Conservation (phyloP, 1,284 basidiomycete genomes). For the Moniliella sp. region DNA sequence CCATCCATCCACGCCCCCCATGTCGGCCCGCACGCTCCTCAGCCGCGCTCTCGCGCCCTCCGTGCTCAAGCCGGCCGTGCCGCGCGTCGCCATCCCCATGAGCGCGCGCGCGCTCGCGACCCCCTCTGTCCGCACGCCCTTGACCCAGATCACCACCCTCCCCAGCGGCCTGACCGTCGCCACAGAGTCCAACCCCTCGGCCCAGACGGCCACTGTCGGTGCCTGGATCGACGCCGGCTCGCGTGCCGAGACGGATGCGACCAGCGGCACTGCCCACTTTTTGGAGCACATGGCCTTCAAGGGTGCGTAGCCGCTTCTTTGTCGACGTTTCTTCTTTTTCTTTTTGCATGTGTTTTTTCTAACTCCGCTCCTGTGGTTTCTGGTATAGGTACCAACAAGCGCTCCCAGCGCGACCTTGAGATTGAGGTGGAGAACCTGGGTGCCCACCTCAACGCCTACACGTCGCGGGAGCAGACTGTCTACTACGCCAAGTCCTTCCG, state of each 20-base stretch:
- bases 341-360: no score
- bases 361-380: no score
- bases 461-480: constrained; percentile 92
- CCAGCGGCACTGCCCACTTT: constrained; percentile 92
- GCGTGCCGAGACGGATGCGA: constrained; percentile 76
- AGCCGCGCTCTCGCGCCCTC: not conserved
- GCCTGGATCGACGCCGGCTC: constrained; percentile 98
- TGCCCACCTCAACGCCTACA: constrained; percentile 93
- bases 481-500: constrained; percentile 98
- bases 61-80: not conserved
- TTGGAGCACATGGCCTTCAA: constrained; percentile 73
- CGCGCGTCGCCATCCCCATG: not conserved
- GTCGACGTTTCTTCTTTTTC: not conserved
- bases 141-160: constrained; percentile 25
- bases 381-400: constrained; percentile 63
- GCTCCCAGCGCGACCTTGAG: constrained; percentile 75
- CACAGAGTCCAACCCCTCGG: constrained; percentile 62
- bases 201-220: constrained; percentile 93
- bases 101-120: not conserved
- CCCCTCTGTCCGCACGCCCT: no score
- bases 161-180: constrained; percentile 33
- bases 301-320: constrained; percentile 12
- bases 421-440: constrained; percentile 95
- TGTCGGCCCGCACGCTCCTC: not conserved
- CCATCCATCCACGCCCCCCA: no score